Conservation (phyloP, 495 filamentous ascomycete species). For the Neurospora intermedia region DNA sequence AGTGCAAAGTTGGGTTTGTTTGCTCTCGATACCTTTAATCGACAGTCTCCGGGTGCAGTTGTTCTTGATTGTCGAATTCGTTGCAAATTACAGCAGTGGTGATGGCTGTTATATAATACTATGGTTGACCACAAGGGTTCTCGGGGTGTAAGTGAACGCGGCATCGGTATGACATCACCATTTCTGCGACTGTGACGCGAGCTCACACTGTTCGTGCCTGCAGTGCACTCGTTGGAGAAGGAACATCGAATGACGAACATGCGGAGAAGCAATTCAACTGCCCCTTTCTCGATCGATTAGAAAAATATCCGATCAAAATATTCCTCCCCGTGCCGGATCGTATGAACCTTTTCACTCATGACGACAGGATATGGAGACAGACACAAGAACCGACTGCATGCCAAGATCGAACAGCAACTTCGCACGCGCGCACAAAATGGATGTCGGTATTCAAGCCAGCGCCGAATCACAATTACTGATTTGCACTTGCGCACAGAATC, state of each 20-base stretch:
- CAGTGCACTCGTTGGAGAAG: background rate
- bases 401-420: background rate
- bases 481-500: background rate
- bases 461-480: background rate
- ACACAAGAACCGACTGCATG: background rate
- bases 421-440: background rate
- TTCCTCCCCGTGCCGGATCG: background rate
- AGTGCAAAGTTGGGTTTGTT: background rate
- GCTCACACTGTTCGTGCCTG: background rate
- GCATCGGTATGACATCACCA: background rate
- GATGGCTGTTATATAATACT: background rate
- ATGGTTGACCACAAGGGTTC: background rate
- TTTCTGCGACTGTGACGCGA: background rate
- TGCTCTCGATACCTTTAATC: background rate
- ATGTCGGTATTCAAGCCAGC: background rate
- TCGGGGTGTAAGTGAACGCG: background rate
- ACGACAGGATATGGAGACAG: background rate
- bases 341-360: background rate
- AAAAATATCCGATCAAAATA: background rate
- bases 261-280: background rate
- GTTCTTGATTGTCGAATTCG: background rate
- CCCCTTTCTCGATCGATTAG: background rate
- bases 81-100: background rate
- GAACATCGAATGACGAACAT: background rate
- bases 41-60: background rate